These are phyloP conservation scores for Daldinia caldariorum DNA, from an alignment of 495 filamentous ascomycete genomes.

Conservation along the genomic window DNA sequence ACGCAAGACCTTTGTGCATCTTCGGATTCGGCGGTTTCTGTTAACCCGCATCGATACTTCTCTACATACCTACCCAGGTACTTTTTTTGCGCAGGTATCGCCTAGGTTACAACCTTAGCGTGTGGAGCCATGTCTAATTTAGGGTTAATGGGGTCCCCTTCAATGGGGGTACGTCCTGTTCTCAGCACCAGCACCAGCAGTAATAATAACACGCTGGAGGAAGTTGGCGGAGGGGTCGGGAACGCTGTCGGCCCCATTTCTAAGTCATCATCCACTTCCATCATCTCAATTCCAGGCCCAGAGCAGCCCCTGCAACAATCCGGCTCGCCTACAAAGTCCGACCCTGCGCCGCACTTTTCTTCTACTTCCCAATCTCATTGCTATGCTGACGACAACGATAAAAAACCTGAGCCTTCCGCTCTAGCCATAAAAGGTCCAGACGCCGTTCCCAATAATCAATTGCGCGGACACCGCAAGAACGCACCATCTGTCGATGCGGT, in stretches of 20 bases:
- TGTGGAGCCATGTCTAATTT: slow-evolving; percentile 40
- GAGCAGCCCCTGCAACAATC: slow-evolving; percentile 34
- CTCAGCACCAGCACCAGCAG: slow-evolving; percentile 13
- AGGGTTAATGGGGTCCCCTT: slow-evolving; percentile 30
- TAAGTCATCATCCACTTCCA: slow-evolving; percentile 31
- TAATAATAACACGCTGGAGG: slow-evolving; percentile 24
- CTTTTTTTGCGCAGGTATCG: neutral
- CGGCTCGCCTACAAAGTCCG: slow-evolving; percentile 44
- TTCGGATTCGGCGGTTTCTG: slow-evolving; percentile 27
- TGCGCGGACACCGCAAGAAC: slow-evolving; percentile 66
- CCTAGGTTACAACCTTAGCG: slow-evolving; percentile 19
- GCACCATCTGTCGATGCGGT: slow-evolving; percentile 74
- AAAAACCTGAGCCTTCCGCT: slow-evolving; percentile 36
- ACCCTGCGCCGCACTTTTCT: slow-evolving; percentile 32
- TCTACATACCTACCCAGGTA: no score
- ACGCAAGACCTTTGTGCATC: slow-evolving; percentile 15
- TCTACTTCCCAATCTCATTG: slow-evolving; percentile 40
- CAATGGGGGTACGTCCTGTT: slow-evolving; percentile 41
- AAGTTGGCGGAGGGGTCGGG: slow-evolving; percentile 42
- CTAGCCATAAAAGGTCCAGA: slow-evolving; percentile 34
- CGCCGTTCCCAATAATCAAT: slow-evolving; percentile 36
- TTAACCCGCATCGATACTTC: slow-evolving; percentile 17
- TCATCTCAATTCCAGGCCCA: slow-evolving; percentile 14
- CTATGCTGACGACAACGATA: slow-evolving; percentile 49
- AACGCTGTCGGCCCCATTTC: slow-evolving; percentile 34